phyloP scores from a whole-genome alignment of 2,329 filamentous ascomycete genomes.

The Stagonosporopsis rhizophila region DNA sequence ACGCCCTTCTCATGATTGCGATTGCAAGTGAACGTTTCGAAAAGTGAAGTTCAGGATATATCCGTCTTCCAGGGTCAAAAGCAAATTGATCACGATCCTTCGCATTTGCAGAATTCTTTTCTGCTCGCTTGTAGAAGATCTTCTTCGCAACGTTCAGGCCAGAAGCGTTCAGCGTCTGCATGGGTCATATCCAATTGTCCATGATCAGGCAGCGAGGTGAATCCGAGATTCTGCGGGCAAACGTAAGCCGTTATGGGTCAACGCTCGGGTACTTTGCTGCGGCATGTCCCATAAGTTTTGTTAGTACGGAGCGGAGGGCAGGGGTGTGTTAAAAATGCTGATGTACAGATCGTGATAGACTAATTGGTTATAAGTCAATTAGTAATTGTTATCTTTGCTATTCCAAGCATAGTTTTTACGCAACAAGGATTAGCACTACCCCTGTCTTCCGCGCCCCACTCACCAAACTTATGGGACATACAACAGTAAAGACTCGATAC shows the following conservation, averaged over 20 bases:
- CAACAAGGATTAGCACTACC: too few relatives aligned
- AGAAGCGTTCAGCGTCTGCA: constrained; percentile 51
- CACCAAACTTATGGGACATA: too few relatives aligned
- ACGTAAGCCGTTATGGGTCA: constrained; percentile 54
- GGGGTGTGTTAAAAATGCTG: too few relatives aligned
- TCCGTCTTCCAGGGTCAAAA: constrained; percentile 45
- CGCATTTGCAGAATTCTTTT: constrained; percentile 10
- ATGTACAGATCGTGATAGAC: too few relatives aligned
- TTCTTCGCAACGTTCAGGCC: constrained; percentile 50
- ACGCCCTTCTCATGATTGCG: constrained; percentile 35
- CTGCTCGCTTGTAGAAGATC: constrained; percentile 25
- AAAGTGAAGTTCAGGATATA: constrained; percentile 43
- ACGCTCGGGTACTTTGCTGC: too few relatives aligned
- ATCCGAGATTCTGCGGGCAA: constrained; percentile 58
- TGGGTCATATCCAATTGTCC: constrained; percentile 59
- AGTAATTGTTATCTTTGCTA: too few relatives aligned
- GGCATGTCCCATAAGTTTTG: too few relatives aligned
- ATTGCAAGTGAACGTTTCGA: constrained; percentile 38
- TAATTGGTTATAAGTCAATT: too few relatives aligned
- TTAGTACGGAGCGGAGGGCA: too few relatives aligned
- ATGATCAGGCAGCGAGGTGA: constrained; percentile 59
- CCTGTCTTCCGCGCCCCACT: too few relatives aligned
- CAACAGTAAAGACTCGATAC: too few relatives aligned
- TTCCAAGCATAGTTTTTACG: too few relatives aligned
- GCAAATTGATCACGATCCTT: constrained; percentile 37